Evolutionary conservation across 2,329 filamentous ascomycete genomes (phyloP).

Genomic region (Colletotrichum plurivorum): DNA sequence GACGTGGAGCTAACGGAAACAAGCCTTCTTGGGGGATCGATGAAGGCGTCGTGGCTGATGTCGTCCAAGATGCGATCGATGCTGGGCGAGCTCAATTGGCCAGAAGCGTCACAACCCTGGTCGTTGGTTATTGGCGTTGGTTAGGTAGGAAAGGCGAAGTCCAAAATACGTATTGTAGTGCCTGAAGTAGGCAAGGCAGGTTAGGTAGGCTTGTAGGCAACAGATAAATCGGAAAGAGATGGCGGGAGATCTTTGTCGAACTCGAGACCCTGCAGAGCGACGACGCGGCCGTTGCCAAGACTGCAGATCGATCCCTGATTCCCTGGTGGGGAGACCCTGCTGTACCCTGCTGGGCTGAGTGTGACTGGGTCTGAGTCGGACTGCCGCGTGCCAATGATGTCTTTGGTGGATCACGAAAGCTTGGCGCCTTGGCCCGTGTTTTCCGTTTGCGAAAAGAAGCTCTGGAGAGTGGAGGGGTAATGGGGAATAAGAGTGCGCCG

Average conservation of each 20-base stretch:
- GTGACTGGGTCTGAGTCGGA: conserved; percentile 7
- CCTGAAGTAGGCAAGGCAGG: too few relatives aligned
- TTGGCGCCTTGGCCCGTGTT: conserved; percentile 24
- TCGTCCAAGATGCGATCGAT: neutral
- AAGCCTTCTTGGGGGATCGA: neutral
- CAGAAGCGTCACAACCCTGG: neutral
- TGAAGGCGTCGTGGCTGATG: conserved; percentile 2
- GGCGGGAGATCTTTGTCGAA: conserved; percentile 23
- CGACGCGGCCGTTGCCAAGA: conserved; percentile 38
- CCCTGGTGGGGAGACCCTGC: neutral
- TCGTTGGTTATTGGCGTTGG: conserved; percentile 4
- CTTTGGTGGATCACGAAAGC: conserved; percentile 13
- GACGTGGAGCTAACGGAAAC: neutral
- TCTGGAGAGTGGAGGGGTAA: neutral
- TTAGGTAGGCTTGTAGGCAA: neutral
- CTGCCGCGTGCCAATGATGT: conserved; percentile 30
- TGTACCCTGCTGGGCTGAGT: conserved; percentile 22
- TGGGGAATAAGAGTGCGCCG: too few relatives aligned
- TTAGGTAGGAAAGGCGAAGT: too few relatives aligned
- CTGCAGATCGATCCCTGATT: conserved; percentile 25
- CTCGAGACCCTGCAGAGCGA: conserved; percentile 25
- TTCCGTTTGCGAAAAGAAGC: conserved; percentile 3
- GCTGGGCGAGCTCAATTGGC: neutral
- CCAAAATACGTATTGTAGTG: too few relatives aligned
- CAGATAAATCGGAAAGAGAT: conserved; percentile 4